A percentile compares a stretch with the other conserved stretches of the same genome.
phyloP scores from a whole-genome alignment of 2,329 filamentous ascomycete species.

The Knufia fluminis region DNA sequence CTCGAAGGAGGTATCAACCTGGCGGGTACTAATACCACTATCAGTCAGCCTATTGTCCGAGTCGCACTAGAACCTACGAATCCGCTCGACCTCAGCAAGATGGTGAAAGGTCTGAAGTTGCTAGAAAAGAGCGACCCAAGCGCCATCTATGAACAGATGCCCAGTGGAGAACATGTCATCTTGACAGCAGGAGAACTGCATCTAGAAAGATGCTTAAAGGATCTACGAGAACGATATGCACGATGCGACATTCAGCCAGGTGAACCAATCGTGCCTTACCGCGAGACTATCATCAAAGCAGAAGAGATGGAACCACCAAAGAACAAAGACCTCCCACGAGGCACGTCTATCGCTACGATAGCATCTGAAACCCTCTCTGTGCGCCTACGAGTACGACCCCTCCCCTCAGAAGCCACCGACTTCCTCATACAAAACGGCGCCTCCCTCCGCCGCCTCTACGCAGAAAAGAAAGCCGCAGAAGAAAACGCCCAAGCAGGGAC shows the following conservation, averaged over 20 bases:
- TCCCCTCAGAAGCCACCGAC: conserved; percentile 69
- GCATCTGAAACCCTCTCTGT: conserved; percentile 80
- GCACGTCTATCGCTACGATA: conserved; percentile 64
- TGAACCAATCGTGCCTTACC: conserved; percentile 88
- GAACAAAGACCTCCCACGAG: conserved; percentile 77
- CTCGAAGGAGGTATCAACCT: conserved; percentile 81
- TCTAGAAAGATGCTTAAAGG: conserved; percentile 85
- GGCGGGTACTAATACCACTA: conserved; percentile 67
- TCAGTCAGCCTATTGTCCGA: conserved; percentile 82
- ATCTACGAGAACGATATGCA: conserved; percentile 85
- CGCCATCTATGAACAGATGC: conserved; percentile 86
- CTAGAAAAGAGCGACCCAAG: conserved; percentile 93
- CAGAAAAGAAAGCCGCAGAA: conserved; percentile 52
- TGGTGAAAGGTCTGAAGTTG: conserved; percentile 79
- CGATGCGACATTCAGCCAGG: conserved; percentile 91
- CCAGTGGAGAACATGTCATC: conserved; percentile 89
- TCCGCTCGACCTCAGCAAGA: conserved; percentile 83
- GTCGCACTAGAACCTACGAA: conserved; percentile 91
- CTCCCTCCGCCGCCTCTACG: conserved; percentile 70
- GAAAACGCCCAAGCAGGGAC: conserved; percentile 31
- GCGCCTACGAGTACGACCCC: conserved; percentile 64
- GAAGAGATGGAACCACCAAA: conserved; percentile 68
- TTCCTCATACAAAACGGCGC: conserved; percentile 74
- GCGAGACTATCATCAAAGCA: conserved; percentile 79
- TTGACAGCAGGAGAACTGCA: conserved; percentile 90